Evolutionary conservation across 257 asterid species (phyloP).

Genomic region (Linaria vulgaris): DNA sequence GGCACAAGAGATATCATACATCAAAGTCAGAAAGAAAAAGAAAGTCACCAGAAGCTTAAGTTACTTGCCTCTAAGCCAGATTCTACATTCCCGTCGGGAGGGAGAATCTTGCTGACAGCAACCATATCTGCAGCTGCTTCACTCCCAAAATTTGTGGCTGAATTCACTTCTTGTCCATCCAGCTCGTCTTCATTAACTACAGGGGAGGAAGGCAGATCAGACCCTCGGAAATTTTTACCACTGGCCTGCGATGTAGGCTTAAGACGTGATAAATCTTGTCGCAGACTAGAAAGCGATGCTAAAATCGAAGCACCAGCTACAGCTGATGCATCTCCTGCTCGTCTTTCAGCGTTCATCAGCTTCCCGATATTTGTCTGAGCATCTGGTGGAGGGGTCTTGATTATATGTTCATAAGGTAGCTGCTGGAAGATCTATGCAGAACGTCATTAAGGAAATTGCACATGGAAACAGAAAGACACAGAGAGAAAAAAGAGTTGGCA

Average conservation of each 20-base stretch:
- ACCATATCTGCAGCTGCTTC: slow-evolving; percentile 55
- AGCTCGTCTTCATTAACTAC: slow-evolving; percentile 63
- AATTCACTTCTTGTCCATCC: slow-evolving; percentile 73
- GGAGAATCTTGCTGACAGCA: slow-evolving; percentile 50
- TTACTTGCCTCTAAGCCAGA: slow-evolving; percentile 59
- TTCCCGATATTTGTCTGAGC: slow-evolving; percentile 57
- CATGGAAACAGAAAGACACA: slow-evolving; percentile 18
- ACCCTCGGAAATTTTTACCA: slow-evolving; percentile 48
- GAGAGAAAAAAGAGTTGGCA: slow-evolving; percentile 13
- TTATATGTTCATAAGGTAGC: slow-evolving; percentile 53
- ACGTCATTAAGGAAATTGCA: slow-evolving; percentile 45
- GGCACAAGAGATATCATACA: slow-evolving; percentile 20
- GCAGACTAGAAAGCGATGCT: slow-evolving; percentile 77
- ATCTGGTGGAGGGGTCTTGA: slow-evolving; percentile 70
- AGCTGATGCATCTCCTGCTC: slow-evolving; percentile 86
- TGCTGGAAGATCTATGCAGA: slow-evolving; percentile 67
- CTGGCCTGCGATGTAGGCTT: slow-evolving; percentile 61
- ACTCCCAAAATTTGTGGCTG: slow-evolving; percentile 49
- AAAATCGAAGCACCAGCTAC: slow-evolving; percentile 88
- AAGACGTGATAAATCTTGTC: slow-evolving; percentile 57
- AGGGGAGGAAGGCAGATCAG: slow-evolving; percentile 59
- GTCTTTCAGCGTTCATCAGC: slow-evolving; percentile 53
- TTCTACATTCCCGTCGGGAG: slow-evolving; percentile 54
- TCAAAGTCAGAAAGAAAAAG: slow-evolving; percentile 21
- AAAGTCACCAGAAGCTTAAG: slow-evolving; percentile 31